Evolutionary conservation across 345 rosid genomes (phyloP).

Genomic region (Melaleuca quinquenervia): DNA sequence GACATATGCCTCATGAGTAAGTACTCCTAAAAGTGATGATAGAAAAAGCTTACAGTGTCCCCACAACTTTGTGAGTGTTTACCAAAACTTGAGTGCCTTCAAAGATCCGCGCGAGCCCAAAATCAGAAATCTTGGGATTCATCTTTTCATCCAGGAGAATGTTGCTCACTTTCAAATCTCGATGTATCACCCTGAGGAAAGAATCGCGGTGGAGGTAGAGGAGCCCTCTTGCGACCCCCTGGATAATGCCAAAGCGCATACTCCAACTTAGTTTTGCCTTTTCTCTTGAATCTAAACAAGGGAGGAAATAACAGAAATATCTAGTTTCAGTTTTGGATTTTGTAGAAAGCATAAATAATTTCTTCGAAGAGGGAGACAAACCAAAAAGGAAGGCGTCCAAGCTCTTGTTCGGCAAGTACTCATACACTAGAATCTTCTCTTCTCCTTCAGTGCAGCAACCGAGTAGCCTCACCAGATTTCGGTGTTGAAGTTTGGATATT

Average conservation of each 20-base stretch:
- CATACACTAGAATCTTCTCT: not conserved
- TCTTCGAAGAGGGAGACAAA: not conserved
- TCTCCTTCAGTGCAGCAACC: slow-evolving; percentile 13
- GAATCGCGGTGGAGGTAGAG: not conserved
- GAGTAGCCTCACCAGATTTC: slow-evolving; percentile 18
- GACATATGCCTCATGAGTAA: not conserved
- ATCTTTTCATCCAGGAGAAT: not conserved
- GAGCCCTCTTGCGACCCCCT: not conserved
- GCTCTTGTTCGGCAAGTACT: slow-evolving; percentile 4
- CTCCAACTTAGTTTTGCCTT: not conserved
- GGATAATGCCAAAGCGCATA: not conserved
- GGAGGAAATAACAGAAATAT: not conserved
- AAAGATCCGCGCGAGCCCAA: not conserved
- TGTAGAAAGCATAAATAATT: not conserved
- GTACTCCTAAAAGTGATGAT: not conserved
- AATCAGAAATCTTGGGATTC: not conserved
- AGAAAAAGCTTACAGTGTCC: not conserved
- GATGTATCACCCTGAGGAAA: not conserved
- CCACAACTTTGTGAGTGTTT: not conserved
- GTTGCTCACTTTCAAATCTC: not conserved
- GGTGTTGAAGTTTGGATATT: slow-evolving; percentile 22
- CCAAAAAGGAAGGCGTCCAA: slow-evolving; percentile 23
- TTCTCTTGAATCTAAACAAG: not conserved
- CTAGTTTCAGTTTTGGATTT: not conserved
- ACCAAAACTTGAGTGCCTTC: not conserved